Conservation (phyloP, 108 stramenopile genomes). For the Nitzschia sp. region DNA sequence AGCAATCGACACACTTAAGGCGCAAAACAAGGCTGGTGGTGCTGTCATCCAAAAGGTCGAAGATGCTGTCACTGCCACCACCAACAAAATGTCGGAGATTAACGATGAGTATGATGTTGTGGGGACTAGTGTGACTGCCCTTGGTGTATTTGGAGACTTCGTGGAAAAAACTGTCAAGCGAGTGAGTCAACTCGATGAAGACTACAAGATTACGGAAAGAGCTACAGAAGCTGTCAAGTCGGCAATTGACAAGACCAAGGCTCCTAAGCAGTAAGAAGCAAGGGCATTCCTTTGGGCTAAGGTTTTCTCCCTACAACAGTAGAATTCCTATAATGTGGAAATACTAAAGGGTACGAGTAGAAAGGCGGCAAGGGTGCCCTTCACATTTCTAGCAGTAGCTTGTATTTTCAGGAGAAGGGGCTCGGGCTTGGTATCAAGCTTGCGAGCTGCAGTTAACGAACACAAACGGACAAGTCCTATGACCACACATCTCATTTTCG, state of each 20-base stretch:
- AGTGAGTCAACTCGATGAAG: conserved; percentile 80
- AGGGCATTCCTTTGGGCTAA: neutral
- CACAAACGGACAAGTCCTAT: neutral
- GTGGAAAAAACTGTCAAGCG: conserved; percentile 85
- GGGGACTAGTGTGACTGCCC: conserved; percentile 74
- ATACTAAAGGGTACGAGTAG: too few species aligned
- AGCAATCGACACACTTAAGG: conserved; percentile 76
- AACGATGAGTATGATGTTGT: conserved; percentile 91
- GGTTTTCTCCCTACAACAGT: neutral
- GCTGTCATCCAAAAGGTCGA: conserved; percentile 81
- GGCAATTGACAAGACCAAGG: conserved; percentile 80
- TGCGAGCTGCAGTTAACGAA: neutral
- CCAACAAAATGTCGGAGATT: conserved; percentile 74
- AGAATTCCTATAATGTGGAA: too few species aligned
- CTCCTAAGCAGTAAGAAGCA: conserved; percentile 21
- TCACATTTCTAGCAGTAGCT: neutral
- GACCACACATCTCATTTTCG: neutral
- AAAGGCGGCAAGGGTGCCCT: too few species aligned
- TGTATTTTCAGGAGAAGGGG: too few species aligned
- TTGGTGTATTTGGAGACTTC: conserved; percentile 84
- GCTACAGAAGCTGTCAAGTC: conserved; percentile 60
- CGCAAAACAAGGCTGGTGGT: conserved; percentile 57
- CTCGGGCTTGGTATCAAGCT: neutral
- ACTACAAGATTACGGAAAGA: conserved; percentile 82
- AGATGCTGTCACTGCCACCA: conserved; percentile 69